A percentile compares a stretch with the other conserved stretches of the same genome.
Evolutionary conservation across 2,329 filamentous ascomycete genomes (phyloP).

Genomic region (Zarea fungicola): DNA sequence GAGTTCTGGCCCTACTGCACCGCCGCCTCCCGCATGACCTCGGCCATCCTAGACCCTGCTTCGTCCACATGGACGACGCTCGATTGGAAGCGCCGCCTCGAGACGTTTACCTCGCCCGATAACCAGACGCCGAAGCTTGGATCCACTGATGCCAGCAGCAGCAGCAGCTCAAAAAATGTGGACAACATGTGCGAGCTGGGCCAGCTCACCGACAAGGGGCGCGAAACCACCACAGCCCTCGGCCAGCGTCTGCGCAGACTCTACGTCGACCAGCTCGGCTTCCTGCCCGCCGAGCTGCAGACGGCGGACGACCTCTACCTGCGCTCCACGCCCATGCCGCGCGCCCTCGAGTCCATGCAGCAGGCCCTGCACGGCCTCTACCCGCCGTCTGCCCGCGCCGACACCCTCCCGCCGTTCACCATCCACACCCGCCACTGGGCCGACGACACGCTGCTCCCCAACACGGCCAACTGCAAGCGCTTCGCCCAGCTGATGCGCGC

Average conservation of each 20-base stretch:
- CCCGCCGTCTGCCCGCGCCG: conserved; percentile 43
- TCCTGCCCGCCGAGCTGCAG: conserved; percentile 56
- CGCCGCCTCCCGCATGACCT: conserved; percentile 63
- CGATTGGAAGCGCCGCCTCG: conserved; percentile 67
- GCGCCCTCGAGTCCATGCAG: conserved; percentile 72
- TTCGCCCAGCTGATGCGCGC: conserved; percentile 64
- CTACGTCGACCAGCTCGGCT: conserved; percentile 69
- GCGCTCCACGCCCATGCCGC: conserved; percentile 67
- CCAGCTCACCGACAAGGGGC: conserved; percentile 70
- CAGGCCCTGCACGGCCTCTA: conserved; percentile 73
- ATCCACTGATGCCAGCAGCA: conserved; percentile 62
- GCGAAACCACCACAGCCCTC: conserved; percentile 65
- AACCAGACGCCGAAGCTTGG: conserved; percentile 25
- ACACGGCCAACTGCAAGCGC: conserved; percentile 67
- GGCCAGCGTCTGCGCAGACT: conserved; percentile 63
- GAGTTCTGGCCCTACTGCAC: conserved; percentile 87
- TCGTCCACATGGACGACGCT: conserved; percentile 38
- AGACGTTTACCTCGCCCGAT: conserved; percentile 71
- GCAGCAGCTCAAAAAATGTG: conserved; percentile 61
- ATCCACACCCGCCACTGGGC: conserved; percentile 59
- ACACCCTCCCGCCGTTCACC: conserved; percentile 53
- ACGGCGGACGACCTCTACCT: conserved; percentile 61
- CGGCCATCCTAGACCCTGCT: conserved; percentile 41
- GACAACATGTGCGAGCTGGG: conserved; percentile 77
- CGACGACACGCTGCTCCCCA: conserved; percentile 77